Evolutionary conservation across 2,329 filamentous ascomycete species (phyloP).

Genomic region (Phymatotrichopsis omnivora): DNA sequence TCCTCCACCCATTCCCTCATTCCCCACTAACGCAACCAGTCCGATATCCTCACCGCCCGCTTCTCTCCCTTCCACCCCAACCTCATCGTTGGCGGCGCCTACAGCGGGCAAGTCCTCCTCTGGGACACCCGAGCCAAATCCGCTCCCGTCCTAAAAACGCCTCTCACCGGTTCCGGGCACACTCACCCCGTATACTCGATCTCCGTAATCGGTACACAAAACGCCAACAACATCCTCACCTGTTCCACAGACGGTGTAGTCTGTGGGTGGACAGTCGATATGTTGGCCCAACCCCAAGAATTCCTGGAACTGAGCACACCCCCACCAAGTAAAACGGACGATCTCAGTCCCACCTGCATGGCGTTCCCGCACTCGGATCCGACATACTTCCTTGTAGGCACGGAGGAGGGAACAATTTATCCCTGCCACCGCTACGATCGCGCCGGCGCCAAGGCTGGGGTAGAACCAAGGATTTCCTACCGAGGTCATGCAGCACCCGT

Average conservation of each 20-base stretch:
- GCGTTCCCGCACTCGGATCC: constrained; percentile 91
- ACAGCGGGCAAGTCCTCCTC: constrained; percentile 88
- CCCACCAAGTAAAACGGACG: constrained; percentile 79
- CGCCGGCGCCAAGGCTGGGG: constrained; percentile 90
- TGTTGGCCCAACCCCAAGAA: constrained; percentile 94
- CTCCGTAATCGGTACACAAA: constrained; percentile 93
- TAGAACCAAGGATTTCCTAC: constrained; percentile 81
- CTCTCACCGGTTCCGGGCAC: constrained; percentile 85
- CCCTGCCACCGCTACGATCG: constrained; percentile 96
- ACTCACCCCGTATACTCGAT: constrained; percentile 94
- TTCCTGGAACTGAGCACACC: constrained; percentile 79
- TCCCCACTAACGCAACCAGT: constrained; percentile 8
- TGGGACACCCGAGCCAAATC: constrained; percentile 93
- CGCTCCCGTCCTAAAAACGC: constrained; percentile 88
- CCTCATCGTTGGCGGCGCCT: constrained; percentile 88
- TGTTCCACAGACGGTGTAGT: constrained; percentile 94
- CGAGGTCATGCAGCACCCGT: constrained; percentile 85
- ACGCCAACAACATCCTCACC: constrained; percentile 96
- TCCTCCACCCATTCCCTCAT: not conserved
- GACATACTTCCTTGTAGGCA: constrained; percentile 94
- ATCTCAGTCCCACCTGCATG: constrained; percentile 87
- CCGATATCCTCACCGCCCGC: constrained; percentile 86
- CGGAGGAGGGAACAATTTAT: constrained; percentile 92
- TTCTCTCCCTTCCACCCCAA: constrained; percentile 99
- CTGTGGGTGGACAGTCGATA: constrained; percentile 95